Base-by-base conservation (phyloP, 805 yeast genomes). In the Huiozyma sinensis region DNA sequence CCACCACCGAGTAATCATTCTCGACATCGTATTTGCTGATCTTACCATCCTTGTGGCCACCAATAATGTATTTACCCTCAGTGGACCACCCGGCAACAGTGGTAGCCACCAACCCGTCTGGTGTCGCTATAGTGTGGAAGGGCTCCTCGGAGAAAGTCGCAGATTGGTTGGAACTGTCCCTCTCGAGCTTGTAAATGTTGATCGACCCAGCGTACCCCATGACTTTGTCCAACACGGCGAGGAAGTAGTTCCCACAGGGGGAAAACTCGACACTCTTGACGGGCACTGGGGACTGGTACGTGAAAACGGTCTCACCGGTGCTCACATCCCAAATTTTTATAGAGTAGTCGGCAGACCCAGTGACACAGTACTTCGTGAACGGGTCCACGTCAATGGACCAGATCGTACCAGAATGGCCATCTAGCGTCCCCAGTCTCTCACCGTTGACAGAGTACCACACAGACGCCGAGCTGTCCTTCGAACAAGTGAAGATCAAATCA, bases 381-480 rank as follows among this genome's bases (percentile, higher is more conserved):
- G 69, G 64, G 63, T 86, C 92, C 39, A 88, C 81, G 63, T 89
- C 97, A 51, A 92, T 81, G 32, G 95, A 81, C 92, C 95, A 87
- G 57, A 92, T 81, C 44, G 96, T 84, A 80, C 98, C 98, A 47
- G 74, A 73, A 65, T 92, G 97, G 7, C 89, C 89, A 37, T 67
- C 78, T 53, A 86, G 76, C 47, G 99, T 92, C 41, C 98, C 99
- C 47, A 92, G 67, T 65, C 97, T 79, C 69, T 92, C 98, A 57
- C 99, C 99, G 64, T 89, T 90, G 50, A 83, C 80, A 30, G 97
- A 78, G 67, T 76, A 92, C 97, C 97, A 94, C 49, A 90, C 81
- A 39, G 89, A 81, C 1, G 94, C 95, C 43, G 80, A 77, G 55
- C 76, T 75, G 74, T 92, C 98, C 66, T 92, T 88, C 51, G 96